Base-by-base conservation (phyloP, 768 basidiomycete species). In the Amanita polypyramis region DNA sequence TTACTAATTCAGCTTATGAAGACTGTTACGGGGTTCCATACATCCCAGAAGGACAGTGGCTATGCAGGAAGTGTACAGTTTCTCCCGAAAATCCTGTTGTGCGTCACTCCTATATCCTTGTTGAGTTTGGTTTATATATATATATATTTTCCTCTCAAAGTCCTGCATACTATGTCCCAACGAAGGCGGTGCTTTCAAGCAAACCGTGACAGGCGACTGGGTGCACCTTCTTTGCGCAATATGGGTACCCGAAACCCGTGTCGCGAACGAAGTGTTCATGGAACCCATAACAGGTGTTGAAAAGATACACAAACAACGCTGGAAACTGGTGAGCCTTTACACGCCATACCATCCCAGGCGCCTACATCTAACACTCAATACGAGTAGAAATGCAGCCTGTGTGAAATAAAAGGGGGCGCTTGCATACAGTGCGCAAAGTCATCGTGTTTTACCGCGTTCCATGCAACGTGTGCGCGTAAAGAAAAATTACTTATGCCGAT, bases 11-110 rank as follows among this genome's bases (percentile, higher is more conserved):
- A 4, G 34, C 10, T 35, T 14, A 27, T 25, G 2, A 54, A 96
- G 96, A 99, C 61, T 99, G 96, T 59, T 99, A 99, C 58, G 96
- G 96, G 15, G 92, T 99, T 1, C 96, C 96, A 9, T 99, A 99
- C 60, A 97, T 99, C 50, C 96, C 96, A 0, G 96, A 99, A 68
- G 96, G 96, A 1, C 96, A 99, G 63, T 99, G 96, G 96, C 77
- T 99, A 29, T 99, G 96, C 62, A 72, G 96, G 39, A 99, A 99
- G 65, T 99, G 96, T 59, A 97, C 93, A 0, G 93, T 98, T 8
- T 95, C 92, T 1, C 96, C 96, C 0, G 95, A 97, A 64, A 87
- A 82, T 56, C 91, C 94, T 11, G 96, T 99, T 51, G 93, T 94
- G 59, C 54, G 88, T 67, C 9, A 8, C 9, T 1, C 19, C 7